Base-by-base conservation (phyloP, 495 filamentous ascomycete species). In the Hyaloscypha hepaticicola region DNA sequence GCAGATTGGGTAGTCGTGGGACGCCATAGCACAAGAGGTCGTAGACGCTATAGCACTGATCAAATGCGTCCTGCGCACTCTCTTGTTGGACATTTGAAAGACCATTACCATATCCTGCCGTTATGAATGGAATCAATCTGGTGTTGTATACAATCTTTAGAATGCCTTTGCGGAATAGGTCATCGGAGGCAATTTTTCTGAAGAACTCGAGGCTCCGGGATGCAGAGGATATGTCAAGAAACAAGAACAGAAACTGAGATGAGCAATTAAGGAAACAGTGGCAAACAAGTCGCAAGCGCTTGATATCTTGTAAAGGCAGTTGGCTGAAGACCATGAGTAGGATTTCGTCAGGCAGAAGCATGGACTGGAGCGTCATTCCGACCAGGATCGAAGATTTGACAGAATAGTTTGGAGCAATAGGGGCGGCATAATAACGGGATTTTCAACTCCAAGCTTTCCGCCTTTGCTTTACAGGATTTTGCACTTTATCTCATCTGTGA, bases 81-180 rank as follows among this genome's bases (percentile, higher is more conserved):
- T 45, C 38, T 19, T 9, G 50, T 16, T 27, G 50, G 11, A 25
- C 25, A 19, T 24, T 8, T 7, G 22, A 21, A 53, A 25, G 21
- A 24, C 12, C 25, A 16, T 24, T 24, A 19, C 25, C 50, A 12
- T 11, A 5, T 53, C 11, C 25, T 27, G 3, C 50, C 7, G 21
- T 24, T 7, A 27, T 24, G 4, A 8, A 9, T 5, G 9, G 25
- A 26, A 9, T 53, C 22, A 53, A 21, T 16, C 50, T 27, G 7
- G 50, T 53, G 25, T 53, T 24, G 14, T 53, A 53, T 7, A 53
- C 50, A 25, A 53, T 53, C n/a, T 4, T 53, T 9, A 21, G 25
- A 53, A 53, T 27, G 22, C 9, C 50, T 53, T 4, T 53, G 25
- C 50, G 50, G 25, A 53, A 53, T 19, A 53, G 50, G 50, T 53